phyloP scores from a whole-genome alignment of 2,329 filamentous ascomycete species.

The Alternaria hordeiaustralica region DNA sequence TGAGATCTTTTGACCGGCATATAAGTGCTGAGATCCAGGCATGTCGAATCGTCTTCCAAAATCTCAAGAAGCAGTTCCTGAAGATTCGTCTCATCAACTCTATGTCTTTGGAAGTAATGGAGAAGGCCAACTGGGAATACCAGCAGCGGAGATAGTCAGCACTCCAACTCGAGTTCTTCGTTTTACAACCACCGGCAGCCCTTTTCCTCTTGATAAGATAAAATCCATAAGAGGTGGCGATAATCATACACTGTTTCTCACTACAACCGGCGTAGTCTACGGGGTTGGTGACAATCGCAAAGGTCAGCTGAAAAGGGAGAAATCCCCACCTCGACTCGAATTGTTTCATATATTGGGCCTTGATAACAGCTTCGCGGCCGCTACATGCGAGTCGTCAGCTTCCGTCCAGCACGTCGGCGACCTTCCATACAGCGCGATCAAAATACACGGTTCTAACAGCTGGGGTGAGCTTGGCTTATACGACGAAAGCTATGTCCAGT shows the following conservation, averaged over 20 bases:
- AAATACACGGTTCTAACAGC: slow-evolving; percentile 27
- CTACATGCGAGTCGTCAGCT: slow-evolving; percentile 38
- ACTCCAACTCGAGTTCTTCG: slow-evolving; percentile 20
- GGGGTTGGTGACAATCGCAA: slow-evolving; percentile 68
- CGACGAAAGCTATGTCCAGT: no score
- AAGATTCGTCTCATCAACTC: slow-evolving; percentile 34
- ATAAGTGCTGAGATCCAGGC: no score
- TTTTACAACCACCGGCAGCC: not conserved
- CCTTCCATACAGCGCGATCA: no score
- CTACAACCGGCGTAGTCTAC: slow-evolving; percentile 65
- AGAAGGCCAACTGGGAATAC: slow-evolving; percentile 59
- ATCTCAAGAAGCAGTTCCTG: no score
- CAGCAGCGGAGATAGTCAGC: slow-evolving; percentile 49
- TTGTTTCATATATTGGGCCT: slow-evolving; percentile 2
- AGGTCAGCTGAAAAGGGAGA: slow-evolving; percentile 50
- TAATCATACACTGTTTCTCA: slow-evolving; percentile 83
- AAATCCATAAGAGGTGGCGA: slow-evolving; percentile 69
- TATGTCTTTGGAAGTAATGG: slow-evolving; percentile 61
- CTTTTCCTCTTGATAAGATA: slow-evolving; percentile 12
- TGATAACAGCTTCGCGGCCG: slow-evolving; percentile 16
- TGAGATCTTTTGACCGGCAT: no score
- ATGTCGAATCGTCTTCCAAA: no score
- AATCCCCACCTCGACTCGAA: not conserved
- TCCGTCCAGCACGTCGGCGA: no score
- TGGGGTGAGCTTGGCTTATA: slow-evolving; percentile 42